phyloP scores from a whole-genome alignment of 371 early-diverging fungal genomes.

The Phascolomyces articulosus region DNA sequence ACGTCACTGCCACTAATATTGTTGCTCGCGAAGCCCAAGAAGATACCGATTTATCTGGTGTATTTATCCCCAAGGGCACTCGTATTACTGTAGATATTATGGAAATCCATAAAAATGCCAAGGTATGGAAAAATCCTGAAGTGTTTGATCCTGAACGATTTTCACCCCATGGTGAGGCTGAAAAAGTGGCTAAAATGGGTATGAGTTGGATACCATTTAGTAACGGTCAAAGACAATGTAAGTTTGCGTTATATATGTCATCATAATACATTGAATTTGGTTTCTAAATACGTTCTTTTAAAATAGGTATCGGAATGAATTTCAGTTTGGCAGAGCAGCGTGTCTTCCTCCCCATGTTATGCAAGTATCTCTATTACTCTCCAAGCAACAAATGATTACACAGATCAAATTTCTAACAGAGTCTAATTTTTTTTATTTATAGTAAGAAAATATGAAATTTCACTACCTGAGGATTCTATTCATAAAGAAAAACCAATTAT shows the following conservation, averaged over 20 bases:
- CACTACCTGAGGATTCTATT: slow-evolving; percentile 26
- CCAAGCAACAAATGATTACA: no score
- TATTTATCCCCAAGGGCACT: slow-evolving; percentile 17
- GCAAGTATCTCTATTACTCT: slow-evolving; percentile 22
- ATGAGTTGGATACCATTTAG: slow-evolving; percentile 19
- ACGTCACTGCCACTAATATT: slow-evolving; percentile 9
- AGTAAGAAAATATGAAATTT: slow-evolving; percentile 36
- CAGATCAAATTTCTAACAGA: neutral
- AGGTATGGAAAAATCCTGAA: slow-evolving; percentile 21
- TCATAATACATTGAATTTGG: neutral
- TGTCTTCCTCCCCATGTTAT: slow-evolving; percentile 48
- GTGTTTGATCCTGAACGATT: slow-evolving; percentile 25
- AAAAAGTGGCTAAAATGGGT: slow-evolving; percentile 1
- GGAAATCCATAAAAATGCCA: slow-evolving; percentile 23
- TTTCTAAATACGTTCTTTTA: neutral
- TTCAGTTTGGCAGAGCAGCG: slow-evolving; percentile 62
- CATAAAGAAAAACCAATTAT: slow-evolving; percentile 25
- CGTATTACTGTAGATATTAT: slow-evolving; percentile 14
- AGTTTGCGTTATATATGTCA: no score
- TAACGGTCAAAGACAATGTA: slow-evolving; percentile 16
- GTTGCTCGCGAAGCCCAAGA: slow-evolving; percentile 8
- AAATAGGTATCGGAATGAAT: slow-evolving; percentile 52
- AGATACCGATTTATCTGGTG: slow-evolving; percentile 14
- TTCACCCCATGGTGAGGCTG: slow-evolving; percentile 19
- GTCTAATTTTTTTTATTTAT: neutral